phyloP scores from a whole-genome alignment of 2,329 filamentous ascomycete species.

The Cladosporium sp. region DNA sequence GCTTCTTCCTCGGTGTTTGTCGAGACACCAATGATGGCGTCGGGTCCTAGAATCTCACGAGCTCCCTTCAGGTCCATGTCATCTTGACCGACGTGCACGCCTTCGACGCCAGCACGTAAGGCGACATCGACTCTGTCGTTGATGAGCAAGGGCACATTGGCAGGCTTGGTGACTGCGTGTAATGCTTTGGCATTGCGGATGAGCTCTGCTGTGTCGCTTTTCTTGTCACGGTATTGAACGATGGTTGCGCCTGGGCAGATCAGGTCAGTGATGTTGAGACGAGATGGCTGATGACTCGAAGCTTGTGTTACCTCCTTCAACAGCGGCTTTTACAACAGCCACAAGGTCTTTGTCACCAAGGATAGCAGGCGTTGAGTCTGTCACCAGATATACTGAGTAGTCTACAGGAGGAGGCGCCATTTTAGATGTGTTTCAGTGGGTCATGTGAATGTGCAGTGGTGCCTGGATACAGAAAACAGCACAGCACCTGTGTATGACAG shows the following conservation, averaged over 20 bases:
- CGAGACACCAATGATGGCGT: slow-evolving; percentile 84
- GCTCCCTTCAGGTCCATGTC: slow-evolving; percentile 71
- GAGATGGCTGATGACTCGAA: neutral
- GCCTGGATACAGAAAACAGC: slow-evolving; percentile 29
- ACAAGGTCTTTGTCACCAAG: slow-evolving; percentile 68
- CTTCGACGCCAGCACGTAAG: slow-evolving; percentile 78
- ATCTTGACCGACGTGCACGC: slow-evolving; percentile 92
- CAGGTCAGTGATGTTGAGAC: neutral
- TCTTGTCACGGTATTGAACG: slow-evolving; percentile 90
- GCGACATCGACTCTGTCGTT: slow-evolving; percentile 93
- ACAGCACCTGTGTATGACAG: neutral
- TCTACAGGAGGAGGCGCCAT: slow-evolving; percentile 47
- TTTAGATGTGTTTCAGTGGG: neutral
- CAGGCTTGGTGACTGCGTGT: slow-evolving; percentile 63
- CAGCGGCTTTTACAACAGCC: slow-evolving; percentile 68
- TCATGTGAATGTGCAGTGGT: neutral
- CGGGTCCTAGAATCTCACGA: slow-evolving; percentile 65
- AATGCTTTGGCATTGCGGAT: slow-evolving; percentile 67
- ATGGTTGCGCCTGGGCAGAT: slow-evolving; percentile 60
- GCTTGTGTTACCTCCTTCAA: slow-evolving; percentile 60
- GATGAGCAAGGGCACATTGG: slow-evolving; percentile 77
- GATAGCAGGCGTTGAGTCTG: slow-evolving; percentile 83
- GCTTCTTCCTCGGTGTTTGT: slow-evolving; percentile 74
- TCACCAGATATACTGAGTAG: slow-evolving; percentile 85
- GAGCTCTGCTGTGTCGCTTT: slow-evolving; percentile 66